phyloP scores from a whole-genome alignment of 306 rosid species.

The Clitoria ternatea region DNA sequence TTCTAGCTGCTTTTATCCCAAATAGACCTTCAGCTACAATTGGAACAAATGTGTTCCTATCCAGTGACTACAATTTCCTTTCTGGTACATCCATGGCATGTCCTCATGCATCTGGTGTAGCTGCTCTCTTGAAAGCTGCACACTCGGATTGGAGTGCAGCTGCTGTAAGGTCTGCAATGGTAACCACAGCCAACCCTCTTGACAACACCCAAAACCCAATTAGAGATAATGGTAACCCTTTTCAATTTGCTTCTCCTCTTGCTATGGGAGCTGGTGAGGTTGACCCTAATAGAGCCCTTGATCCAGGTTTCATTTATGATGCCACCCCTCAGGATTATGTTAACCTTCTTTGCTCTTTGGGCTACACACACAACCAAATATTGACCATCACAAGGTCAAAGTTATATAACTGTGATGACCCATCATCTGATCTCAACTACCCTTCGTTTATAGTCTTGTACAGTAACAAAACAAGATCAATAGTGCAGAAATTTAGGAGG shows the following conservation, averaged over 20 bases:
- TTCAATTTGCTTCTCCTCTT: constrained; percentile 40
- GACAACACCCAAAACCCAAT: constrained; percentile 34
- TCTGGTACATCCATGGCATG: constrained; percentile 63
- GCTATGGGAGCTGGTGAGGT: constrained; percentile 60
- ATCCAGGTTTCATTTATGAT: constrained; percentile 52
- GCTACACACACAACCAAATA: constrained; percentile 37
- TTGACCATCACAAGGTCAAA: constrained; percentile 40
- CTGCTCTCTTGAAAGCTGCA: constrained; percentile 37
- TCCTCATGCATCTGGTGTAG: constrained; percentile 53
- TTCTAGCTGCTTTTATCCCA: constrained; percentile 48
- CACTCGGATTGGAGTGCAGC: constrained; percentile 55
- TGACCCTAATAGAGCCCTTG: constrained; percentile 51
- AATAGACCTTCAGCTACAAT: background rate
- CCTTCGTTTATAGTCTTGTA: constrained; percentile 48
- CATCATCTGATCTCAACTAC: constrained; percentile 43
- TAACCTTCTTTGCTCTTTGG: constrained; percentile 35
- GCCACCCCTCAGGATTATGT: constrained; percentile 54
- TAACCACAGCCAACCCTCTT: constrained; percentile 44
- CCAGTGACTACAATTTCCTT: constrained; percentile 29
- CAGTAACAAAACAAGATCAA: background rate
- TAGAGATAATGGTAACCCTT: constrained; percentile 11
- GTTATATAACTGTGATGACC: constrained; percentile 29
- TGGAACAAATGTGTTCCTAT: constrained; percentile 22
- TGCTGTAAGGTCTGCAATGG: constrained; percentile 45
- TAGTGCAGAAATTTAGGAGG: constrained; percentile 28